Base-by-base conservation (phyloP, 768 basidiomycete species). In the Lactifluus piperatus region DNA sequence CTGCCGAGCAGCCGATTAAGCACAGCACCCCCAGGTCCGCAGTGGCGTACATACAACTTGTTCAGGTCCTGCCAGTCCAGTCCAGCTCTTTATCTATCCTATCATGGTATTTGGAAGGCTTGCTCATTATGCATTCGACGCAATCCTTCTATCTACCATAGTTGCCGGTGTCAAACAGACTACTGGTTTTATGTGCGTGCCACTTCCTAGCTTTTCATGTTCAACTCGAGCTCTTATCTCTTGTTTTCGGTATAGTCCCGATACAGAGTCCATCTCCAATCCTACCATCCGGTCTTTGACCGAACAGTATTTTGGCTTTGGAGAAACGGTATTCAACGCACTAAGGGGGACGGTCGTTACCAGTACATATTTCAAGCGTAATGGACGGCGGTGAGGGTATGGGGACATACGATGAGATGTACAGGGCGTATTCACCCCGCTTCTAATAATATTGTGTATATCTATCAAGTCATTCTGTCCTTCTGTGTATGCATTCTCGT, bases 91-190 rank as follows among this genome's bases (percentile, higher is more conserved):
- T 26, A 41, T 50, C 14, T 22, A 10, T 47, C 41, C 27, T 41
- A 52, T 36, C 39, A 69, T 68, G 66, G 65, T 85, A 77, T 75
- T 90, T 34, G 94, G 91, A 65, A 81, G 83, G 71, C 71, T 97
- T 18, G 72, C 85, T 34, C 94, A 95, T 71, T 93, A 89, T 66
- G 80, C 88, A 26, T 73, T 89, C 47, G 95, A 97, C 69, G 88
- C 86, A 14, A 81, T 91, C 52, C 77, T 97, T 34, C 65, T 97
- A 37, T 94, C 94, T 16, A 91, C 95, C 13, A 80, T 97, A 7
- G 73, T 94, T 41, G 95, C 95, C 39, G 95, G 95, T 30, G 85
- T 98, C 60, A 85, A 85, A 70, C 84, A 91, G 59, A 86, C 92
- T 18, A 94, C 87, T 60, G 94, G 94, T 36, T 93, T 92, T 74